These are phyloP conservation scores for Pythium sp. DNA, from an alignment of 352 stramenopile species.

Conservation along the genomic window DNA sequence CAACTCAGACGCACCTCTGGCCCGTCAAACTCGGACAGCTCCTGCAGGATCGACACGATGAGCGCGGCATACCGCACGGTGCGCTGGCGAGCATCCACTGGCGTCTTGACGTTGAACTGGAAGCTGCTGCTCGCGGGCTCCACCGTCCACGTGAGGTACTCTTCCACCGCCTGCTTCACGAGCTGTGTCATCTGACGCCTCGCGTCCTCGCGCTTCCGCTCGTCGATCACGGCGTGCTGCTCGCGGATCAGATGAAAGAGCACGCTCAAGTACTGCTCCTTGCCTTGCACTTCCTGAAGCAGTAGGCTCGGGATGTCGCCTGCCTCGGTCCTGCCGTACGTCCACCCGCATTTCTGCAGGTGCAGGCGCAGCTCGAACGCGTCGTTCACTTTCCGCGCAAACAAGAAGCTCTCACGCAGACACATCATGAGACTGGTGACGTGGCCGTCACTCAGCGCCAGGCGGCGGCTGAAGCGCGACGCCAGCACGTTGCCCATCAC, in stretches of 20 bases:
- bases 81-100: constrained; percentile 49
- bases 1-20: constrained; percentile 41
- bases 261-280: constrained; percentile 73
- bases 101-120: constrained; percentile 23
- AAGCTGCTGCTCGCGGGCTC: constrained; percentile 6
- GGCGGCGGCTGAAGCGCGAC: constrained; percentile 30
- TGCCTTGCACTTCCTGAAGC: constrained; percentile 72
- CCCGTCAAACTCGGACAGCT: constrained; percentile 47
- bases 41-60: constrained; percentile 45
- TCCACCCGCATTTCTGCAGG: constrained; percentile 51
- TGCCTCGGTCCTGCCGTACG: constrained; percentile 36
- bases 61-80: constrained; percentile 53
- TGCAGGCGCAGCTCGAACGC: constrained; percentile 48
- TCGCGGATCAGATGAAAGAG: constrained; percentile 48
- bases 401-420: constrained; percentile 69
- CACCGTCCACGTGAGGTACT: constrained; percentile 68
- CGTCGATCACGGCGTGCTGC: constrained; percentile 16
- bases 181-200: constrained; percentile 65
- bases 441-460: constrained; percentile 64
- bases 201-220: constrained; percentile 54
- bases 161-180: constrained; percentile 53
- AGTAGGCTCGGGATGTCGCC: constrained; percentile 63
- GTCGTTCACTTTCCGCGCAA: constrained; percentile 76
- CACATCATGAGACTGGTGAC: constrained; percentile 41
- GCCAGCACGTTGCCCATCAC: constrained; percentile 68